A percentile compares a stretch with the other conserved stretches of the same genome.
These are phyloP conservation scores for Lyophyllum decastes DNA, from an alignment of 768 basidiomycete species.

Conservation along the genomic window DNA sequence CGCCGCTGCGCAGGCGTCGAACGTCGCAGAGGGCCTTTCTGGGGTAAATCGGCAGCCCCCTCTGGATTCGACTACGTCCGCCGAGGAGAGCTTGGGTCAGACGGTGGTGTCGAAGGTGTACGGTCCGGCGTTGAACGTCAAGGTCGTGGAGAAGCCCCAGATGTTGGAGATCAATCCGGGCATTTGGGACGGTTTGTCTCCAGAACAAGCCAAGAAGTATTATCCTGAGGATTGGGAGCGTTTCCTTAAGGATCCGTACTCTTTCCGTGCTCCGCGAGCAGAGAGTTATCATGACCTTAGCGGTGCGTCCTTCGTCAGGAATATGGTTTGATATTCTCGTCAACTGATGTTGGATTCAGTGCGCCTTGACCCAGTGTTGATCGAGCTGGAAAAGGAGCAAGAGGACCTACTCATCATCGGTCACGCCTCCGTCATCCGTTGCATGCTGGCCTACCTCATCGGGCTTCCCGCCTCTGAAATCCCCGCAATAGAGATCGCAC, in stretches of 20 bases:
- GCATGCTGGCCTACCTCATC: constrained; percentile 89
- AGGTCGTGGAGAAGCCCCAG: constrained; percentile 92
- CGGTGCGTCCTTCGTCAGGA: constrained; percentile 42
- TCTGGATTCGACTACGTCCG: constrained; percentile 6
- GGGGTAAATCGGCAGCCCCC: constrained; percentile 1
- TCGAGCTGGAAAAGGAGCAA: constrained; percentile 92
- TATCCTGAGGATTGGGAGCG: constrained; percentile 96
- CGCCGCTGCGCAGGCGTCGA: constrained; percentile 29
- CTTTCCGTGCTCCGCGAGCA: constrained; percentile 87
- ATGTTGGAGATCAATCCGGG: constrained; percentile 99
- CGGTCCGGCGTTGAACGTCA: constrained; percentile 50
- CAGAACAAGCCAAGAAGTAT: constrained; percentile 84
- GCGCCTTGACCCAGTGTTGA: constrained; percentile 87
- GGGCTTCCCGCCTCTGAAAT: constrained; percentile 95
- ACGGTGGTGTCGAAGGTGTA: constrained; percentile 8
- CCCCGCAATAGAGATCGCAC: constrained; percentile 94
- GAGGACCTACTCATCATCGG: constrained; percentile 97
- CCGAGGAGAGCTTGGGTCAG: constrained; percentile 6
- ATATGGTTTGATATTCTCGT: too few species aligned
- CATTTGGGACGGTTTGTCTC: constrained; percentile 94
- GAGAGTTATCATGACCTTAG: constrained; percentile 97
- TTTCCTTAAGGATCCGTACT: constrained; percentile 90
- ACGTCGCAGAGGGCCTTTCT: constrained; percentile 11
- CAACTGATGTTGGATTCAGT: constrained; percentile 49
- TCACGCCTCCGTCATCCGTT: constrained; percentile 96